A percentile compares a stretch with the other conserved stretches of the same genome.
Evolutionary conservation across 2,329 filamentous ascomycete genomes (phyloP).

Genomic region (Cryphonectria japonica): DNA sequence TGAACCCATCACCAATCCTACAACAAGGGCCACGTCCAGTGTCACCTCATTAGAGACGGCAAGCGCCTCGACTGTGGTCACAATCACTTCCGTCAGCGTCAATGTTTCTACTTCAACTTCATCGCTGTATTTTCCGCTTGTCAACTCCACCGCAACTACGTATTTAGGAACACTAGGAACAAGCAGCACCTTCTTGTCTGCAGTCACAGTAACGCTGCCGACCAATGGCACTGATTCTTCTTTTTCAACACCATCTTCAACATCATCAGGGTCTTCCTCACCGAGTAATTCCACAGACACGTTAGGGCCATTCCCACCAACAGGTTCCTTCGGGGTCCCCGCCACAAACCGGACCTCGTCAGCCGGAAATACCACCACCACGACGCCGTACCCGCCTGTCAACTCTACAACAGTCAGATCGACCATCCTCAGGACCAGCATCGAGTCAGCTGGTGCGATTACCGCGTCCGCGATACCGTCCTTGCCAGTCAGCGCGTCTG

Average conservation of each 20-base stretch:
- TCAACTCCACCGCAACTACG: background rate
- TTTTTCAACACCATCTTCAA: background rate
- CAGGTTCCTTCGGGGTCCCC: background rate
- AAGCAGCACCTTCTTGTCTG: background rate
- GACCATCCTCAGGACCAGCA: background rate
- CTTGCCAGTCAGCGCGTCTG: background rate
- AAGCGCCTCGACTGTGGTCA: background rate
- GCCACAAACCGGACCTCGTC: background rate
- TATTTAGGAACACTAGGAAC: background rate
- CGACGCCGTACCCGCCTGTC: background rate
- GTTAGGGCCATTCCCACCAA: background rate
- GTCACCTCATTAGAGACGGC: background rate
- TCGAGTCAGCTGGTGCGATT: background rate
- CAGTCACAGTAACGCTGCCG: background rate
- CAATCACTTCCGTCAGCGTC: background rate
- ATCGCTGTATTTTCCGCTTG: background rate
- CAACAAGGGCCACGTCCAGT: background rate
- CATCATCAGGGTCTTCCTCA: too few species aligned
- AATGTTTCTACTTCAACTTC: background rate
- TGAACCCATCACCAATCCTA: background rate
- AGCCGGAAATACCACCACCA: background rate
- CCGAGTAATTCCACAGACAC: slow-evolving; percentile 4
- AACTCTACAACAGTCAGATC: background rate
- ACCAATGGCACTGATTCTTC: background rate
- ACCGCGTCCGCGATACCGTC: background rate